These are phyloP conservation scores for Aspergillus sp. DNA, from an alignment of 2,329 filamentous ascomycete genomes.

Conservation along the genomic window DNA sequence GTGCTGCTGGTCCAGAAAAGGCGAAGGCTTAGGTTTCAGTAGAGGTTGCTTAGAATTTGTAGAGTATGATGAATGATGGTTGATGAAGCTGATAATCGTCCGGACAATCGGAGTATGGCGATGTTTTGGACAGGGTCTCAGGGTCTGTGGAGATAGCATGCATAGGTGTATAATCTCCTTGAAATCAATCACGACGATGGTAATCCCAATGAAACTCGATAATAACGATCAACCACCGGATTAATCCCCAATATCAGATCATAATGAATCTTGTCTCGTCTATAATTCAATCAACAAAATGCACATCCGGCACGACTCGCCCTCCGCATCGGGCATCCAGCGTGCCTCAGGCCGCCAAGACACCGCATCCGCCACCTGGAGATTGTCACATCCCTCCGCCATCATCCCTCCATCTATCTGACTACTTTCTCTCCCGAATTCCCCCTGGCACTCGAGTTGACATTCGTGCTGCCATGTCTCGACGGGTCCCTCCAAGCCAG, in stretches of 20 bases:
- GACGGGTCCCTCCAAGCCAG: constrained; percentile 68
- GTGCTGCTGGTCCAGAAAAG: constrained; percentile 10
- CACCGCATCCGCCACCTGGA: constrained; percentile 25
- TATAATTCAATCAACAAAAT: constrained; percentile 9
- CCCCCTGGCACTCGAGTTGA: neutral
- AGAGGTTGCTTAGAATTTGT: constrained; percentile 1
- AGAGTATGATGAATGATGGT: constrained; percentile 2
- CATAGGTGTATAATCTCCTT: too few species aligned
- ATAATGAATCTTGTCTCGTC: neutral
- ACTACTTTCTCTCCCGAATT: constrained; percentile 4
- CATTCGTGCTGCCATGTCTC: constrained; percentile 27
- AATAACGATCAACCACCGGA: too few species aligned
- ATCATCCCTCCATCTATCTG: constrained; percentile 4
- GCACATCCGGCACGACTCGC: constrained; percentile 7
- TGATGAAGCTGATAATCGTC: neutral
- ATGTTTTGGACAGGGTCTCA: neutral
- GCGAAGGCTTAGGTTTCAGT: constrained; percentile 25
- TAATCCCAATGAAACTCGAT: too few species aligned
- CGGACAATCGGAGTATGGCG: neutral
- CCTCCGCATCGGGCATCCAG: too few species aligned
- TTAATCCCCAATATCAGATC: too few species aligned
- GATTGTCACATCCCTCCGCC: constrained; percentile 14
- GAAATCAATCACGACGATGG: too few species aligned
- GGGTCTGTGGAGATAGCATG: too few species aligned
- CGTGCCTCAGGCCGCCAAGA: constrained; percentile 15